phyloP scores from a whole-genome alignment of 148 eudicot species.

The Fallopia convolvulus region DNA sequence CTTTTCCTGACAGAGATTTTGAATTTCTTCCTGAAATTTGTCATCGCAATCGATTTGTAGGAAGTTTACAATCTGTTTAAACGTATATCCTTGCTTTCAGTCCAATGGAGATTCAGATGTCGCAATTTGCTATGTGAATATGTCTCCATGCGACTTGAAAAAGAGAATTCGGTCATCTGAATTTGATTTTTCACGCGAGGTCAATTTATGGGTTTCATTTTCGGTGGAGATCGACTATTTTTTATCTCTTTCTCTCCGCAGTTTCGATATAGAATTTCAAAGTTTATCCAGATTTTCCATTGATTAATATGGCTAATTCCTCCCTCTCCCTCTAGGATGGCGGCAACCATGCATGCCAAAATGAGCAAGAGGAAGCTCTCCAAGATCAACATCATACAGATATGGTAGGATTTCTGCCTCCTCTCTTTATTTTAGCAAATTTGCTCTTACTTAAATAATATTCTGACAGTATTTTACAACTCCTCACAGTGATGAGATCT shows the following conservation, averaged over 20 bases:
- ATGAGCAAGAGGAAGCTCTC: constrained; percentile 62
- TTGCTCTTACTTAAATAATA: neutral
- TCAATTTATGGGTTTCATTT: neutral
- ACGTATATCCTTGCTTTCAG: neutral
- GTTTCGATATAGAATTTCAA: neutral
- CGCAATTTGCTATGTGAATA: neutral
- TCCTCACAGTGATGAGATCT: constrained; percentile 65
- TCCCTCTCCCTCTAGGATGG: constrained; percentile 52
- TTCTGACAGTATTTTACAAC: neutral
- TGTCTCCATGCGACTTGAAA: neutral
- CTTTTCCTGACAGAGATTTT: neutral
- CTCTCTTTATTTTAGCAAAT: neutral
- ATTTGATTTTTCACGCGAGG: neutral
- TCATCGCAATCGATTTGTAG: neutral
- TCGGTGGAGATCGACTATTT: neutral
- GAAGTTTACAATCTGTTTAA: neutral
- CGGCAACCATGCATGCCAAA: constrained; percentile 91
- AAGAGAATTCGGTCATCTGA: neutral
- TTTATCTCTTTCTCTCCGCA: neutral
- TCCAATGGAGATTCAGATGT: neutral
- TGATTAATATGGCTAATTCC: neutral
- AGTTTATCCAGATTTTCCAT: neutral
- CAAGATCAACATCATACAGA: constrained; percentile 70
- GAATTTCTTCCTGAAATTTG: neutral
- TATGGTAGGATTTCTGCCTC: constrained; percentile 43